phyloP scores from a whole-genome alignment of 1,284 basidiomycete species.

The Gomphus bonarii region DNA sequence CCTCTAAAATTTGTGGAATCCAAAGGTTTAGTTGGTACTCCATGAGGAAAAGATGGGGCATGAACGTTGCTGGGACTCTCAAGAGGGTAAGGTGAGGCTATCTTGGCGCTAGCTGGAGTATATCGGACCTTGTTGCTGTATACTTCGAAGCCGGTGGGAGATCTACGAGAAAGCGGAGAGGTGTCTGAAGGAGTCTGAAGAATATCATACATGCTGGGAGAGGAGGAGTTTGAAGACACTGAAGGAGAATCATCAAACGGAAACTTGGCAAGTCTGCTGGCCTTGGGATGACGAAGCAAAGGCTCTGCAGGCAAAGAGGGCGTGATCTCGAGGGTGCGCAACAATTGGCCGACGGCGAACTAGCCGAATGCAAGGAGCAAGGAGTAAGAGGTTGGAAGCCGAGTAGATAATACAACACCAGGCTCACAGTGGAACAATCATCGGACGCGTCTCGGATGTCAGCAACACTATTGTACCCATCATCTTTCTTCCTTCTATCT shows the following conservation, averaged over 20 bases:
- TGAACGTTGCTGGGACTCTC: neutral
- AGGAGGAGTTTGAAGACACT: conserved; percentile 54
- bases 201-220: conserved; percentile 52
- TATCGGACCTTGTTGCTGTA: neutral
- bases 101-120: conserved; percentile 2
- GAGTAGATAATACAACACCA: conserved; percentile 13
- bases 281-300: conserved; percentile 23
- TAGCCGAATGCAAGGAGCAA: conserved; percentile 17
- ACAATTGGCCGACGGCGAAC: conserved; percentile 50
- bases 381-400: conserved; percentile 15
- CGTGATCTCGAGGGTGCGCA: conserved; percentile 65
- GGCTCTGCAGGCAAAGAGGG: conserved; percentile 44
- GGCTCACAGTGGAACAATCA: conserved; percentile 10
- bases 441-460: conserved; percentile 4
- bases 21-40: neutral
- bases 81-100: neutral
- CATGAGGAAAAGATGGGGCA: neutral
- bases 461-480: conserved; percentile 27
- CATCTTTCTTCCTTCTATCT: conserved; percentile 57
- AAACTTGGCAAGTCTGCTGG: conserved; percentile 15
- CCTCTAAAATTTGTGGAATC: neutral
- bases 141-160: conserved; percentile 13
- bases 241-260: conserved; percentile 28
- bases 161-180: conserved; percentile 40
- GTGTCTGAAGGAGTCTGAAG: conserved; percentile 59